phyloP scores from a whole-genome alignment of 2,329 filamentous ascomycete genomes.

The Exutisphaerella laricina region DNA sequence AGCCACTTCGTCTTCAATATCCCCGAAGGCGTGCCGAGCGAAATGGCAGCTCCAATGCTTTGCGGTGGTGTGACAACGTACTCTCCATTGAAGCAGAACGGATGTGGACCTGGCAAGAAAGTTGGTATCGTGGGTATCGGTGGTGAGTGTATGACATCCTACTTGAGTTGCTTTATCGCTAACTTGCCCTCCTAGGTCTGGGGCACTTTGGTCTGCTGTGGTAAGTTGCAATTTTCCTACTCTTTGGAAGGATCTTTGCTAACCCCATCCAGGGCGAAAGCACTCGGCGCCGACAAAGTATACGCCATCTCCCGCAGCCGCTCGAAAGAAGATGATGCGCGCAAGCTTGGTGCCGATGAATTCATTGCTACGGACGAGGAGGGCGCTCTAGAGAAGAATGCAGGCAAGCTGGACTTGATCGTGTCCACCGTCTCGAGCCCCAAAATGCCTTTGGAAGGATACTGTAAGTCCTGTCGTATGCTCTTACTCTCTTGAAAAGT shows the following conservation, averaged over 20 bases:
- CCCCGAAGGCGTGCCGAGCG: constrained; percentile 44
- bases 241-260: too few relatives aligned
- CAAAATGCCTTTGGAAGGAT: constrained; percentile 59
- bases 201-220: neutral
- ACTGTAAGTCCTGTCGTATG: constrained; percentile 32
- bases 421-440: constrained; percentile 52
- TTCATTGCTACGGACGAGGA: constrained; percentile 53
- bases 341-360: constrained; percentile 55
- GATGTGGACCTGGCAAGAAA: constrained; percentile 61
- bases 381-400: constrained; percentile 53
- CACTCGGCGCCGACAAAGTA: constrained; percentile 62
- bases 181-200: too few relatives aligned
- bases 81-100: constrained; percentile 60
- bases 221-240: too few relatives aligned
- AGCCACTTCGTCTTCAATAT: constrained; percentile 55
- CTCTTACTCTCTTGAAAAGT: neutral
- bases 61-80: constrained; percentile 73
- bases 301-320: constrained; percentile 59
- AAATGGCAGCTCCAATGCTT: constrained; percentile 60
- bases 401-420: constrained; percentile 51
- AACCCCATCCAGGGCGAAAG: too few relatives aligned
- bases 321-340: constrained; percentile 54
- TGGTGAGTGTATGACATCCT: too few relatives aligned
- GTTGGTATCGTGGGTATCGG: constrained; percentile 67
- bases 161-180: too few relatives aligned